phyloP scores from a whole-genome alignment of 352 stramenopile species.

The Globisporangium rhizosaccharum region DNA sequence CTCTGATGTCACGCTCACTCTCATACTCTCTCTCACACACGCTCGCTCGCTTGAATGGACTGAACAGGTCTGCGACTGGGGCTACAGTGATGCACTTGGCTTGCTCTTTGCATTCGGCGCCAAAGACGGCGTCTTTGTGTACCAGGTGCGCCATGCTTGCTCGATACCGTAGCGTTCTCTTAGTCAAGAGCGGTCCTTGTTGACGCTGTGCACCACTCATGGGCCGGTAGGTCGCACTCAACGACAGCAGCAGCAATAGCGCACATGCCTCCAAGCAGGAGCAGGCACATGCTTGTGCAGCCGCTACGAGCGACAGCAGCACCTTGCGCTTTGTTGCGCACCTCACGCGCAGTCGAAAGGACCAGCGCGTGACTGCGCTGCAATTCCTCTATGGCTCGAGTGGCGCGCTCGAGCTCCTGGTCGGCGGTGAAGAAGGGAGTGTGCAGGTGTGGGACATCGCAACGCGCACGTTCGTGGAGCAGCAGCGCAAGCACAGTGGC shows the following conservation, averaged over 20 bases:
- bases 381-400: slow-evolving; percentile 31
- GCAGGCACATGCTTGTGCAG: background rate
- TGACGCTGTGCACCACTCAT: background rate
- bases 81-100: slow-evolving; percentile 23
- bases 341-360: slow-evolving; percentile 43
- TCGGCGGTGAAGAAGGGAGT: slow-evolving; percentile 60
- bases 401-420: slow-evolving; percentile 27
- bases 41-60: background rate
- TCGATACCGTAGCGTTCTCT: background rate
- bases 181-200: too few relatives aligned
- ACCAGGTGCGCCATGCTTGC: slow-evolving; percentile 33
- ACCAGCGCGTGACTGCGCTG: slow-evolving; percentile 57
- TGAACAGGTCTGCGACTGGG: slow-evolving; percentile 63
- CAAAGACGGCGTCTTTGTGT: slow-evolving; percentile 57
- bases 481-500: slow-evolving; percentile 62
- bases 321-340: slow-evolving; percentile 37
- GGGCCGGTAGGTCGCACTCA: background rate
- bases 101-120: slow-evolving; percentile 53
- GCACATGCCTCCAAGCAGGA: background rate
- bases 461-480: slow-evolving; percentile 37
- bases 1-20: background rate
- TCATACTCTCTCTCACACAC: background rate
- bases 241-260: background rate
- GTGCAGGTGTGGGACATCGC: slow-evolving; percentile 74
- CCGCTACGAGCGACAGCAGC: background rate